Evolutionary conservation across 192 early-diverging fungal species (phyloP), one percentile per base, ranked within the genome.

Genomic region (Backusella morwellensis): DNA sequence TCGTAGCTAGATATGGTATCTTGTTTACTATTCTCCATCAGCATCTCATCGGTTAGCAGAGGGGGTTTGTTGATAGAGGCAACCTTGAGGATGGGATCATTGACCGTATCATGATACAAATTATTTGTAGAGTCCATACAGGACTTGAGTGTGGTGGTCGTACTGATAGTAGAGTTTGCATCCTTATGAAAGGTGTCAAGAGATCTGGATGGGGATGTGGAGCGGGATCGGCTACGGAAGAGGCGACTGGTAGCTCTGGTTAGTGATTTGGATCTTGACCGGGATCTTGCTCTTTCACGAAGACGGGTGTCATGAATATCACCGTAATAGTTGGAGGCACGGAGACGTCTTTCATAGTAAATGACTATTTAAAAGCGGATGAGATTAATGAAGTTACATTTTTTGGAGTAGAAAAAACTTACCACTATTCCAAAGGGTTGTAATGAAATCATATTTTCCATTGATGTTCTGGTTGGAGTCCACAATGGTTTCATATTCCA

Each of bases 351-450:
- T 50, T 72, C 70, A 34, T 71, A 71, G 26, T 44, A 71, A 23
- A 47, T 44, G 5, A 71, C 70, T 71, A 50, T 36, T n/a, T 17
- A 68, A 34, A 66, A n/a, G 47, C 1, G 19, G 19, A 50, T 50
- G 42, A 44, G 42, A 12, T n/a, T 4, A 6, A 6, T 50, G 19
- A 50, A n/a, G 19, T 50, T 50, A 50, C 5, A 17, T 66, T 66
- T 66, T 66, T 26, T 66, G n/a, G 9, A 35, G 40, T 4, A 44
- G 17, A 21, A 17, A 44, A 23, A 40, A 44, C 32, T 72, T 40
- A 72, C 70, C 41, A 50, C 42, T 72, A 72, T 72, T 72, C 70
- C 70, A 72, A 14, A 72, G 26, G 19, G 70, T 72, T 44, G 21
- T 15, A 44, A 72, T 32, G 14, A 72, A 72, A 17, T 72, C 70